Evolutionary conservation across 1,139 yeast genomes (phyloP).

Genomic region (Pneumocystis carinii): DNA sequence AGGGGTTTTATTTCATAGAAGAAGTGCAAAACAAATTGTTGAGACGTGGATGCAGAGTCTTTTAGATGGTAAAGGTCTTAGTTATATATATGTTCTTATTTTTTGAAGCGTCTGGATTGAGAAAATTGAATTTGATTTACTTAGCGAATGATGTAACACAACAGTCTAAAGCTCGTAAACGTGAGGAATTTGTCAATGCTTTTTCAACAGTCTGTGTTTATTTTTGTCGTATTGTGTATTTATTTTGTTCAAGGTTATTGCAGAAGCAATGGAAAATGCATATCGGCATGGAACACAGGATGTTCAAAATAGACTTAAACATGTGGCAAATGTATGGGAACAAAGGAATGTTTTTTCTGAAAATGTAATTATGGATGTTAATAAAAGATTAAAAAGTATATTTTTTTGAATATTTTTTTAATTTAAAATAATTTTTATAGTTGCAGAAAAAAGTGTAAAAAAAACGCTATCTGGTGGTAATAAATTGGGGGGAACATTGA

Average conservation of each 20-base stretch:
- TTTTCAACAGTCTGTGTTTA: constrained; percentile 34
- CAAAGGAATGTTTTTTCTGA: constrained; percentile 45
- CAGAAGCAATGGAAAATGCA: constrained; percentile 25
- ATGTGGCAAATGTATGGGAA: constrained; percentile 63
- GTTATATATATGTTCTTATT: constrained; percentile 1
- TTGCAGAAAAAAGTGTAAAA: constrained; percentile 17
- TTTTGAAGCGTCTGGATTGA: constrained; percentile 26
- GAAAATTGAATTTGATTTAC: constrained; percentile 49
- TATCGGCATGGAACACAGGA: constrained; percentile 22
- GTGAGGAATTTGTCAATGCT: constrained; percentile 43
- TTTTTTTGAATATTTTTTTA: constrained; percentile 1
- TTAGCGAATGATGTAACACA: constrained; percentile 76
- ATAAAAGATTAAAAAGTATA: constrained; percentile 24
- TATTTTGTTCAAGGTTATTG: constrained; percentile 21
- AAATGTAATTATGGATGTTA: constrained; percentile 33
- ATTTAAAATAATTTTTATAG: constrained; percentile 2
- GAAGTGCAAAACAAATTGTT: constrained; percentile 48
- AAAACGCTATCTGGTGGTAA: constrained; percentile 11
- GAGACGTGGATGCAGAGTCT: constrained; percentile 44
- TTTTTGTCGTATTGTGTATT: constrained; percentile 18
- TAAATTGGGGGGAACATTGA: constrained; percentile 13
- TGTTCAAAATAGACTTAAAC: constrained; percentile 40
- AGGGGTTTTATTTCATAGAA: constrained; percentile 46
- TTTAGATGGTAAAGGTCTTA: constrained; percentile 17
- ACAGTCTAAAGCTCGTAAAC: constrained; percentile 54